Base-by-base conservation (phyloP, 371 early-diverging fungal species). In the Chytridium lagenaria region DNA sequence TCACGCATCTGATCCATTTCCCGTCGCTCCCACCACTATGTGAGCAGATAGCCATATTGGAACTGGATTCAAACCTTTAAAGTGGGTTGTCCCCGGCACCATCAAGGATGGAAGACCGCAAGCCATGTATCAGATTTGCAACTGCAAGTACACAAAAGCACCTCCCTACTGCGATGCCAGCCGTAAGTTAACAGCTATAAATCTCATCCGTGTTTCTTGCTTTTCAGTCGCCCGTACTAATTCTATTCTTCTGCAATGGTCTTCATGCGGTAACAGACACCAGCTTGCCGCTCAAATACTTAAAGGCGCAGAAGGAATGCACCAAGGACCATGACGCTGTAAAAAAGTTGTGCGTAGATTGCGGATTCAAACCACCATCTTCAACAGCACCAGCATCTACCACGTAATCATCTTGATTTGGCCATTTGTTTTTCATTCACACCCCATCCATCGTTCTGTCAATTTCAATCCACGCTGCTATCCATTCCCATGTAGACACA, bases 161-260 rank as follows among this genome's bases (percentile, higher is more conserved):
- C 80, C 83, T 28, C 83, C 83, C 2, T 80, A 61, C 59, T 83
- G 83, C 67, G 78, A 83, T 67, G 80, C 77, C 1, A 61, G 50
- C 0, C 80, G 80, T 82, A 68, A 71, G 80, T 76, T 19, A 7
- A 7, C 44, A n/a, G n/a, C n/a, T n/a, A n/a, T n/a, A n/a, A n/a
- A n/a, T n/a, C n/a, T n/a, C n/a, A n/a, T n/a, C n/a, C n/a, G n/a
- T n/a, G n/a, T n/a, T n/a, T n/a, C n/a, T n/a, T n/a, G n/a, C n/a
- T n/a, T n/a, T n/a, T n/a, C n/a, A n/a, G n/a, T n/a, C n/a, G n/a
- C n/a, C n/a, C n/a, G n/a, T n/a, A n/a, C n/a, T n/a, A n/a, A n/a
- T n/a, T 19, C 44, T 19, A 44, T 44, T 19, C 44, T 19, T 12
- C 44, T 44, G 34, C 34, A 26, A 44, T 40, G 49, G n/a, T 44